phyloP scores from a whole-genome alignment of 2,329 filamentous ascomycete species.

The Orbilia blumenaviensis region DNA sequence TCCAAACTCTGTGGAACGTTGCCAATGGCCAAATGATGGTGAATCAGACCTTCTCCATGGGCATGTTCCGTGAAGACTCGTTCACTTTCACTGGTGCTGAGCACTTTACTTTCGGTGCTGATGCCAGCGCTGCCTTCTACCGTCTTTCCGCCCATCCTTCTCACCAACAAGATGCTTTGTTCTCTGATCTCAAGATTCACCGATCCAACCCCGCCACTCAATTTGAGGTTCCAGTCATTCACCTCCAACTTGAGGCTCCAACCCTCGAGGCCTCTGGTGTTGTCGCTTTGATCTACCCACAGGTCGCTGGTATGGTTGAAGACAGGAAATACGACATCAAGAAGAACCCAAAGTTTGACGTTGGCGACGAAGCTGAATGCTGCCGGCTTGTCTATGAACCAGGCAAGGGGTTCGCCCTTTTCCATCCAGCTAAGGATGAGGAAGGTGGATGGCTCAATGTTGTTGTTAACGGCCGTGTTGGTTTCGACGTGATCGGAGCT shows the following conservation, averaged over 20 bases:
- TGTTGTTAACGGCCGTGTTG: constrained; percentile 56
- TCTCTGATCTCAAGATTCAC: constrained; percentile 56
- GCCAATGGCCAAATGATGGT: constrained; percentile 47
- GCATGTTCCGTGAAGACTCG: constrained; percentile 53
- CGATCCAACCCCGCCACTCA: constrained; percentile 55
- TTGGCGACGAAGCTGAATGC: constrained; percentile 56
- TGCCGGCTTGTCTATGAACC: constrained; percentile 56
- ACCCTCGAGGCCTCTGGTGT: constrained; percentile 54
- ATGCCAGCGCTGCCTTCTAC: constrained; percentile 55
- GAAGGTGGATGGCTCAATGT: constrained; percentile 57
- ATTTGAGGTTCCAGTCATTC: constrained; percentile 55
- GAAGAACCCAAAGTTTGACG: constrained; percentile 55
- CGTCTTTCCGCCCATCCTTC: constrained; percentile 56
- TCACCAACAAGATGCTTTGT: constrained; percentile 52
- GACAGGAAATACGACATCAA: constrained; percentile 51
- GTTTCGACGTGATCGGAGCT: constrained; percentile 55
- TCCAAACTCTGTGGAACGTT: constrained; percentile 50
- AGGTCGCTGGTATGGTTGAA: constrained; percentile 55
- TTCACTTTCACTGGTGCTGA: constrained; percentile 55
- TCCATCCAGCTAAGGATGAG: constrained; percentile 56
- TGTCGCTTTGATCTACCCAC: constrained; percentile 56
- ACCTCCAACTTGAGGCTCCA: constrained; percentile 56
- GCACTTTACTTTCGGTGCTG: constrained; percentile 55
- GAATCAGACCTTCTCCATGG: constrained; percentile 48
- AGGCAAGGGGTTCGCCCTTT: constrained; percentile 56